phyloP scores from a whole-genome alignment of 306 rosid species.

The Comarum palustre region DNA sequence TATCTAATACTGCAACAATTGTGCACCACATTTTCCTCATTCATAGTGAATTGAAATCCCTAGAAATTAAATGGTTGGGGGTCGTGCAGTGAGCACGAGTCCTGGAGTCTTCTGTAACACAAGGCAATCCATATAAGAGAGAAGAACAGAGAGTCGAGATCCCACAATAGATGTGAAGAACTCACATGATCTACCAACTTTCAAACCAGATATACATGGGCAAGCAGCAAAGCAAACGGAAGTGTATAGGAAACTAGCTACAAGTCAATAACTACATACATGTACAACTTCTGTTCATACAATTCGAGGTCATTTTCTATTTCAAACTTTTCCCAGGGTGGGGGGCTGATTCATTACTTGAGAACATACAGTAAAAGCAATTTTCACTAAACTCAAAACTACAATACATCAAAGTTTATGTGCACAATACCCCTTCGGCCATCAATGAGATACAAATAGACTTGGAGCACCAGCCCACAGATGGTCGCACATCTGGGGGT shows the following conservation, averaged over 20 bases:
- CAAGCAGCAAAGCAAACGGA: background rate
- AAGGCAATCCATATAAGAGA: background rate
- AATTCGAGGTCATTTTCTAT: background rate
- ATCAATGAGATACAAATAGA: background rate
- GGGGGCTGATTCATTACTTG: constrained; percentile 11
- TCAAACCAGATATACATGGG: background rate
- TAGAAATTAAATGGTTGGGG: background rate
- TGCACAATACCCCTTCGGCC: background rate
- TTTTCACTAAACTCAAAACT: constrained; percentile 13
- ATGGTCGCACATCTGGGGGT: background rate
- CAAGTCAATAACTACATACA: background rate
- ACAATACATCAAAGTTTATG: constrained; percentile 3
- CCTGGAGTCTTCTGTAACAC: background rate
- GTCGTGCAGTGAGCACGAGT: background rate
- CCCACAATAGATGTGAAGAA: background rate
- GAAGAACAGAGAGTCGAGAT: background rate
- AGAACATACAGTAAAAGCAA: constrained; percentile 10
- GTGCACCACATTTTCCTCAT: background rate
- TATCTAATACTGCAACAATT: background rate
- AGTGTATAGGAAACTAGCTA: background rate
- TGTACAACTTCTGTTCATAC: background rate
- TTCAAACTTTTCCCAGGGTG: constrained; percentile 16
- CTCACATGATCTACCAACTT: background rate
- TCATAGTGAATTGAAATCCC: background rate
- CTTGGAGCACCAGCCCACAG: background rate